Evolutionary conservation across 139 green algal species (phyloP).

Genomic region (Coccomyxa sp.): DNA sequence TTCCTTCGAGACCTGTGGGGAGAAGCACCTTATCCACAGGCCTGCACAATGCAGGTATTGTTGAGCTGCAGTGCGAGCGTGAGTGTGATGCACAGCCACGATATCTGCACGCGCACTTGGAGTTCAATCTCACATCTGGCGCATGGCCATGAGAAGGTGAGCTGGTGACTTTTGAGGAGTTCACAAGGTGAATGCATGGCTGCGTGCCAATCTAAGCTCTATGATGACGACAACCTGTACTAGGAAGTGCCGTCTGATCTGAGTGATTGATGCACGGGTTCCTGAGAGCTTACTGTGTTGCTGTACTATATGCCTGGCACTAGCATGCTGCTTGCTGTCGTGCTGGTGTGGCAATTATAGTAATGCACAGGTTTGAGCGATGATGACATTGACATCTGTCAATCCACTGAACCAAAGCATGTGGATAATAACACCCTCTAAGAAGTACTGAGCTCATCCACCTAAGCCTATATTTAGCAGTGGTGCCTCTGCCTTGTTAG

Average conservation of each 20-base stretch:
- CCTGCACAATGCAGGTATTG: no score
- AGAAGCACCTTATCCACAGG: no score
- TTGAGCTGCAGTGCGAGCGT: no score
- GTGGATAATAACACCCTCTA: slow-evolving; percentile 33
- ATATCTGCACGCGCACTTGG: no score
- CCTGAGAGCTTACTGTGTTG: slow-evolving; percentile 16
- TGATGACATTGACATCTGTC: slow-evolving; percentile 39
- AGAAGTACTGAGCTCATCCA: slow-evolving; percentile 35
- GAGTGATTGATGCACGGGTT: slow-evolving; percentile 35
- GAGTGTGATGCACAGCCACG: no score
- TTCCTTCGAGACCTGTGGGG: no score
- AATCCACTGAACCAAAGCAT: slow-evolving; percentile 31
- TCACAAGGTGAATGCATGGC: no score
- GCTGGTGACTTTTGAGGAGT: no score
- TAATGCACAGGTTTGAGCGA: neutral
- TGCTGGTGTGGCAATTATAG: no score
- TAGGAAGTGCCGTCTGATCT: slow-evolving; percentile 51
- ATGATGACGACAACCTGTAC: slow-evolving; percentile 28
- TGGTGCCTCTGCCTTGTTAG: neutral
- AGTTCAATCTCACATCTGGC: no score
- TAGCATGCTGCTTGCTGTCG: neutral
- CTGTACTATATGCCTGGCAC: neutral
- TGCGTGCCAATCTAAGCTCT: slow-evolving; percentile 1
- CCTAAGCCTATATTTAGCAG: neutral
- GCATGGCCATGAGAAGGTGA: no score